phyloP scores from a whole-genome alignment of 2,329 filamentous ascomycete species.

The Pestalotiopsis sp. region DNA sequence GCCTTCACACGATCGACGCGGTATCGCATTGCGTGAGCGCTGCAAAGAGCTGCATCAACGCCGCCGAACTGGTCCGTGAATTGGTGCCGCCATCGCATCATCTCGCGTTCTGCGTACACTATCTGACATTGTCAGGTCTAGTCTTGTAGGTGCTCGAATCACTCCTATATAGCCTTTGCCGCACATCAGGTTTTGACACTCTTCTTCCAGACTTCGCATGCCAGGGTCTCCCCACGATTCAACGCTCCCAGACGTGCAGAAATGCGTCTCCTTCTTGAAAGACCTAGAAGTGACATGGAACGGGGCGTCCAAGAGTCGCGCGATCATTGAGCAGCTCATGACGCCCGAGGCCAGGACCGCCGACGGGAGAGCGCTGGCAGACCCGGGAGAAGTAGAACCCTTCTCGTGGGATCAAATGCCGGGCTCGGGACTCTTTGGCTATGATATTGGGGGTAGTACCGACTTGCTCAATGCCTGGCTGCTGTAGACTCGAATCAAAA shows the following conservation, averaged over 20 bases:
- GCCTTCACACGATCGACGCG: neutral
- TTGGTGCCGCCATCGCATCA: constrained; percentile 7
- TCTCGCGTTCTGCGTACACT: constrained; percentile 7
- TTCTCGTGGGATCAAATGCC: constrained; percentile 2
- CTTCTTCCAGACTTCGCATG: constrained; percentile 4
- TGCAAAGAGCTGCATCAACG: constrained; percentile 7
- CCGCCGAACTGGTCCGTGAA: constrained; percentile 3
- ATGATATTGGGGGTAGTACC: neutral
- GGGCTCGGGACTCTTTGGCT: constrained; percentile 2
- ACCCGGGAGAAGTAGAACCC: neutral
- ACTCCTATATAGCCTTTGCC: neutral
- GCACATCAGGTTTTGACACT: neutral
- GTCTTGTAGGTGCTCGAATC: neutral
- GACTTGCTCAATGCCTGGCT: constrained; percentile 12
- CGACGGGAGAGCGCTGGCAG: neutral
- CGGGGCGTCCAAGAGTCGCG: neutral
- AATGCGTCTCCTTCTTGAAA: constrained; percentile 6
- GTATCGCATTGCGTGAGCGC: constrained; percentile 5
- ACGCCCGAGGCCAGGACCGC: neutral
- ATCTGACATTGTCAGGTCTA: constrained; percentile 5
- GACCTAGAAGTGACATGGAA: constrained; percentile 6
- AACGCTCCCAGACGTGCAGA: neutral
- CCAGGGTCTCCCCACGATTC: neutral
- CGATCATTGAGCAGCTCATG: constrained; percentile 6
- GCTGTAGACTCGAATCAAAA: neutral